Evolutionary conservation across 192 early-diverging fungal species (phyloP).

Genomic region (Dispira simplex): DNA sequence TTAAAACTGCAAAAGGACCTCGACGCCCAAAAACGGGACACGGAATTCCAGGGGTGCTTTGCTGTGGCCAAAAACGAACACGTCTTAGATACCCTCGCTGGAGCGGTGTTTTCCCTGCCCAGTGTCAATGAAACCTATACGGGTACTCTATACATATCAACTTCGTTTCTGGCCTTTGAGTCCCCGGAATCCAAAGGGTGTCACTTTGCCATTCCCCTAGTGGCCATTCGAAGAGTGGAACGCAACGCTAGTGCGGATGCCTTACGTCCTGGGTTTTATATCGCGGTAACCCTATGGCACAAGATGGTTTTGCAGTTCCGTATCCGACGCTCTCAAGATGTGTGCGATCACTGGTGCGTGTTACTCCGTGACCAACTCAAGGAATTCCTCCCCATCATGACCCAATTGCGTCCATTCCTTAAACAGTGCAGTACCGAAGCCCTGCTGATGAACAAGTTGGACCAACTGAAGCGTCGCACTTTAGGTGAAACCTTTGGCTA

Average conservation of each 20-base stretch:
- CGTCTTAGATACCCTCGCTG: not conserved
- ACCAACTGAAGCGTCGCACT: conserved; percentile 15
- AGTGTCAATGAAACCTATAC: conserved; percentile 15
- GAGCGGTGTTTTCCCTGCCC: not conserved
- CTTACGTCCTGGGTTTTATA: conserved; percentile 29
- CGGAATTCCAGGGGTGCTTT: not conserved
- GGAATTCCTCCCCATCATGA: conserved; percentile 56
- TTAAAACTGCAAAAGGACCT: conserved; percentile 14
- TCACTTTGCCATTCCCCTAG: conserved; percentile 70
- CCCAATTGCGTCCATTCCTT: conserved; percentile 61
- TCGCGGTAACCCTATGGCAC: conserved; percentile 85
- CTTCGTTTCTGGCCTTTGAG: conserved; percentile 72
- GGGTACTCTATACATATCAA: conserved; percentile 74
- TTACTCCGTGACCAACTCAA: conserved; percentile 55
- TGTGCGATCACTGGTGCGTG: conserved; percentile 70
- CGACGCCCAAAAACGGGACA: conserved; percentile 23
- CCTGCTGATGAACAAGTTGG: conserved; percentile 23
- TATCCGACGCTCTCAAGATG: conserved; percentile 42
- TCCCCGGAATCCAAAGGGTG: conserved; percentile 53
- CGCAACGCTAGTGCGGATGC: conserved; percentile 41
- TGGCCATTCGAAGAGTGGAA: conserved; percentile 84
- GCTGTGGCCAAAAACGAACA: not conserved
- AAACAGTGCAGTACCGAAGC: conserved; percentile 69
- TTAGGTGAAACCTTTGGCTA: conserved; percentile 28
- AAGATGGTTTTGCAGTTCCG: conserved; percentile 73